Conservation (phyloP, 257 asterid genomes). For the Nicotiana attenuata region DNA sequence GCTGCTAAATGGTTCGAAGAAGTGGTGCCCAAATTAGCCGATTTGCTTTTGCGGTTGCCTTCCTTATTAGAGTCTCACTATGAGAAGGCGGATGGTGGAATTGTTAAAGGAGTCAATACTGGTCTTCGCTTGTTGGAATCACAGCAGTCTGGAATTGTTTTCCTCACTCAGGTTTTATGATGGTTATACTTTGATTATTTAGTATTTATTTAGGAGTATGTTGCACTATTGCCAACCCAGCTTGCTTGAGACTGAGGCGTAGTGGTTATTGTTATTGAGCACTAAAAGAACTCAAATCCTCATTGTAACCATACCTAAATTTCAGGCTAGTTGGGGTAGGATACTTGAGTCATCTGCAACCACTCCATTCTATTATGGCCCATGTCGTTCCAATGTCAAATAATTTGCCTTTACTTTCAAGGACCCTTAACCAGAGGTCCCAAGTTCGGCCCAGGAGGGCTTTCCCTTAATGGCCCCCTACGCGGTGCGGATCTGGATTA, state of each 20-base stretch:
- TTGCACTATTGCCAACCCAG: background rate
- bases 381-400: background rate
- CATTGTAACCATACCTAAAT: background rate
- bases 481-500: no score
- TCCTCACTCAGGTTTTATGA: conserved; percentile 62
- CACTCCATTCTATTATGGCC: background rate
- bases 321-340: background rate
- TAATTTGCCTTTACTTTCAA: background rate
- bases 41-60: conserved; percentile 63
- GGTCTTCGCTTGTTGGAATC: conserved; percentile 63
- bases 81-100: conserved; percentile 32
- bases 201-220: background rate
- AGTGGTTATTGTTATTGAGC: no score
- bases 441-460: no score
- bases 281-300: background rate
- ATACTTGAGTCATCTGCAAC: background rate
- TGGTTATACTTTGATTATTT: background rate
- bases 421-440: no score
- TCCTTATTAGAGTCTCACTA: conserved; percentile 63
- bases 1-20: conserved; percentile 58
- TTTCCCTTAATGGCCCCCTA: no score
- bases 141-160: conserved; percentile 67
- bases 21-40: conserved; percentile 66
- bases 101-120: conserved; percentile 33
- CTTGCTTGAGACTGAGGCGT: no score